Base-by-base conservation (phyloP, 208 protist species). In the Crithidia mellificae region DNA sequence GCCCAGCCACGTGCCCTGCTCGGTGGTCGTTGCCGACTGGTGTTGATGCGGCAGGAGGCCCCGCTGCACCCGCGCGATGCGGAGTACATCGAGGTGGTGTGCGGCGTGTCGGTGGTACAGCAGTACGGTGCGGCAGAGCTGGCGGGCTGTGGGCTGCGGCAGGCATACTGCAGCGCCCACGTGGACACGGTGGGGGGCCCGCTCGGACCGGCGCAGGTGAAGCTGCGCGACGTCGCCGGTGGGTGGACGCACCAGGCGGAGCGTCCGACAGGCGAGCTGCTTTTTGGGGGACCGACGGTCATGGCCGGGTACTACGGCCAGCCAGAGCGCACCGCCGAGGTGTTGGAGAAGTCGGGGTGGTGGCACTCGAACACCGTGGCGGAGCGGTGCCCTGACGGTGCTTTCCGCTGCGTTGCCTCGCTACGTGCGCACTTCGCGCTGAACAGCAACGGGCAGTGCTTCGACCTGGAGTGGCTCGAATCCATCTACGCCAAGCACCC, bases 261-360 rank as follows among this genome's bases (percentile, higher is more conserved):
- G 30, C 68, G 67, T 20, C 85, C 87, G 20, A 79, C 85, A 12
- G 87, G 86, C 27, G 93, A 98, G 71, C 81, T 98, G 30, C 81
- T 78, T 61, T 63, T 97, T 19, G 82, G 92, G 44, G 90, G 89
- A 1, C 84, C 87, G 0, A 84, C 81, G 67, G 63, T 96, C n/a
- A 91, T 93, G 57, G 89, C 88, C 58, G 93, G 92, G 22, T 98
- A 98, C 80, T 94, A 96, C 77, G 93, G 91, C 68, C 84, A 97
- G 63, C 77, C 83, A 9, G 83, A 92, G 64, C 77, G 87, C 22
- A 98, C 95, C 12, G 80, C 78, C 59, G 86, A 95, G 84, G 91
- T 56, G 7, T 54, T 97, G 30, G 81, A 92, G 52, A 32, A 56
- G 27, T 88, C 96, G 24, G 90, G 90, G 20, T 98, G 85, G 86